These are phyloP conservation scores for Populus hybrid DNA, from an alignment of 441 rosid genomes.

Conservation along the genomic window DNA sequence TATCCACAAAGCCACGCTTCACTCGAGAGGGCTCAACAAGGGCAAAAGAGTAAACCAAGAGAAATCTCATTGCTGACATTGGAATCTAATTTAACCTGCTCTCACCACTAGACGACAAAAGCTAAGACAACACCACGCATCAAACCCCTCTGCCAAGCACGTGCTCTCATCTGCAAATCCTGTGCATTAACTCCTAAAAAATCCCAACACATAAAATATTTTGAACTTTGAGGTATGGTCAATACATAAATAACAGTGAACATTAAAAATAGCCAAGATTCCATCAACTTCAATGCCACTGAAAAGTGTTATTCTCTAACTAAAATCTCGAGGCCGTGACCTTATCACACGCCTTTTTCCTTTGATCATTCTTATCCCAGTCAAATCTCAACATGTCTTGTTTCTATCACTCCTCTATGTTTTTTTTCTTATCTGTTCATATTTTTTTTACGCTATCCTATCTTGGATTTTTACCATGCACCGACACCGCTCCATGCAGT, in stretches of 20 bases:
- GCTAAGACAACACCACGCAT: conserved; percentile 23
- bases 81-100: conserved; percentile 39
- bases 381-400: conserved; percentile 41
- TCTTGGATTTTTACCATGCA: conserved; percentile 23
- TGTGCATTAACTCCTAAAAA: conserved; percentile 27
- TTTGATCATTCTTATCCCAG: conserved; percentile 5
- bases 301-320: conserved; percentile 7
- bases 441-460: not conserved
- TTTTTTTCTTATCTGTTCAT: conserved; percentile 10
- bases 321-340: conserved; percentile 29
- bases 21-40: conserved; percentile 1
- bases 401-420: conserved; percentile 20
- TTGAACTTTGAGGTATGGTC: not conserved
- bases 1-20: conserved; percentile 1
- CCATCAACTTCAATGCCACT: conserved; percentile 24
- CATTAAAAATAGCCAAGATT: conserved; percentile 34
- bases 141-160: conserved; percentile 28
- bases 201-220: conserved; percentile 7
- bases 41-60: conserved; percentile 14
- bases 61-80: conserved; percentile 12
- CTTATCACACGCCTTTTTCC: not conserved
- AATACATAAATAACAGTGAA: not conserved
- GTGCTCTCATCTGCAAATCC: conserved; percentile 27
- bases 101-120: conserved; percentile 39
- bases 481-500: conserved; percentile 32